A percentile compares a stretch with the other conserved stretches of the same genome.
Evolutionary conservation across 2,329 filamentous ascomycete species (phyloP).

Genomic region (Alternaria triticimaculans): DNA sequence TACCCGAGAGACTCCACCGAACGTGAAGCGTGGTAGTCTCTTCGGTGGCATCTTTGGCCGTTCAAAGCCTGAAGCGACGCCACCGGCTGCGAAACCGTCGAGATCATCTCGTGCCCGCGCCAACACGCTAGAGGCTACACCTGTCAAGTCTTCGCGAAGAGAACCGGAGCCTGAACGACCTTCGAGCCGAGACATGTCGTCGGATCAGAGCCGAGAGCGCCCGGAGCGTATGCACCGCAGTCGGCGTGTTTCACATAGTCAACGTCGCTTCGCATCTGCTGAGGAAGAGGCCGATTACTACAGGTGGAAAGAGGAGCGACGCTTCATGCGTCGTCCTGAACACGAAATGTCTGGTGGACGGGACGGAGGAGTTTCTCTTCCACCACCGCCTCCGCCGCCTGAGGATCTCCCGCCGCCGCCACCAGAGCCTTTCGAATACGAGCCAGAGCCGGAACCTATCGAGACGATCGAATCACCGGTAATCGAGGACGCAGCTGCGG

Average conservation of each 20-base stretch:
- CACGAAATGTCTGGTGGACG: conserved; percentile 37
- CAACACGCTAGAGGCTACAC: conserved; percentile 30
- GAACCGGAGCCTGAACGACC: conserved; percentile 33
- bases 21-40: conserved; percentile 36
- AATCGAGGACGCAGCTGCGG: conserved; percentile 36
- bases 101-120: conserved; percentile 33
- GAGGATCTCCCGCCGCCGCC: conserved; percentile 29
- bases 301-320: conserved; percentile 38
- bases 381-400: conserved; percentile 8
- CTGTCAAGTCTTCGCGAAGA: conserved; percentile 21
- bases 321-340: conserved; percentile 32
- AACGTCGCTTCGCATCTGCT: conserved; percentile 33
- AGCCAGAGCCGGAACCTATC: conserved; percentile 15
- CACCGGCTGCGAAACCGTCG: conserved; percentile 30
- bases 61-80: conserved; percentile 38
- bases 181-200: conserved; percentile 40
- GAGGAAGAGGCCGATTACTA: conserved; percentile 45
- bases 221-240: conserved; percentile 41
- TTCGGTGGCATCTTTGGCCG: conserved; percentile 43
- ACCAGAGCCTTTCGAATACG: conserved; percentile 29
- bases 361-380: conserved; percentile 33
- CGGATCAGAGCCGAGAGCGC: conserved; percentile 42
- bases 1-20: conserved; percentile 36
- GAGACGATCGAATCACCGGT: conserved; percentile 20
- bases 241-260: conserved; percentile 37